Conservation (phyloP, 495 filamentous ascomycete species). For the Penicillium roqueforti region DNA sequence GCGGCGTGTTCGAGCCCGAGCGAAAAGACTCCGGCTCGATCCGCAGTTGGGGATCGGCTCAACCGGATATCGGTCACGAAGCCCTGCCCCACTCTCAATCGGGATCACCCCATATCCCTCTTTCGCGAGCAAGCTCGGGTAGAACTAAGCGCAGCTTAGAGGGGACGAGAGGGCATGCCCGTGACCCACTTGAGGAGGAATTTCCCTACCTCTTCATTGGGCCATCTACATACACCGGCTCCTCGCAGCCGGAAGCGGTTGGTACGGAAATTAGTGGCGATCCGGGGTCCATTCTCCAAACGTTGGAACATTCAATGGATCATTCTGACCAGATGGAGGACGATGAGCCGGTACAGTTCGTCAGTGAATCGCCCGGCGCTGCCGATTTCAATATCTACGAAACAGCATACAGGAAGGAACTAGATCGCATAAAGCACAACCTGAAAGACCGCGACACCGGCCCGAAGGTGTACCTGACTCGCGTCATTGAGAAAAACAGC, state of each 20-base stretch:
- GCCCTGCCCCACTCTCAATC: constrained; percentile 19
- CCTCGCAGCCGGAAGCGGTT: constrained; percentile 14
- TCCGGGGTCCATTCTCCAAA: constrained; percentile 17
- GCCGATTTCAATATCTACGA: constrained; percentile 86
- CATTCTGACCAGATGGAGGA: constrained; percentile 15
- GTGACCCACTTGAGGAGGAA: constrained; percentile 58
- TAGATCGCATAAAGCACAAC: constrained; percentile 60
- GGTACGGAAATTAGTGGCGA: constrained; percentile 14
- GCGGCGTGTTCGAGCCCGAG: constrained; percentile 20
- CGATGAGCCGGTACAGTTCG: constrained; percentile 34
- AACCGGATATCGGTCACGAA: constrained; percentile 16
- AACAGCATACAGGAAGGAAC: constrained; percentile 75
- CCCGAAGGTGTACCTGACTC: constrained; percentile 54
- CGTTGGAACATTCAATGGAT: constrained; percentile 26
- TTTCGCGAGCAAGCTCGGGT: constrained; percentile 36
- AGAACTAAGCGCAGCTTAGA: constrained; percentile 41
- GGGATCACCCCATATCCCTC: constrained; percentile 22
- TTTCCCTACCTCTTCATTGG: constrained; percentile 72
- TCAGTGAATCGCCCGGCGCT: constrained; percentile 77
- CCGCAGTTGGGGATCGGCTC: constrained; percentile 20
- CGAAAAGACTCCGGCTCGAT: constrained; percentile 31
- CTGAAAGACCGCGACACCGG: constrained; percentile 29
- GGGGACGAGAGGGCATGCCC: constrained; percentile 59
- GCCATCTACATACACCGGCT: constrained; percentile 44
- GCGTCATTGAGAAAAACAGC: constrained; percentile 52